phyloP scores from a whole-genome alignment of 2,329 filamentous ascomycete genomes.

The Amauroascus verrucosus region DNA sequence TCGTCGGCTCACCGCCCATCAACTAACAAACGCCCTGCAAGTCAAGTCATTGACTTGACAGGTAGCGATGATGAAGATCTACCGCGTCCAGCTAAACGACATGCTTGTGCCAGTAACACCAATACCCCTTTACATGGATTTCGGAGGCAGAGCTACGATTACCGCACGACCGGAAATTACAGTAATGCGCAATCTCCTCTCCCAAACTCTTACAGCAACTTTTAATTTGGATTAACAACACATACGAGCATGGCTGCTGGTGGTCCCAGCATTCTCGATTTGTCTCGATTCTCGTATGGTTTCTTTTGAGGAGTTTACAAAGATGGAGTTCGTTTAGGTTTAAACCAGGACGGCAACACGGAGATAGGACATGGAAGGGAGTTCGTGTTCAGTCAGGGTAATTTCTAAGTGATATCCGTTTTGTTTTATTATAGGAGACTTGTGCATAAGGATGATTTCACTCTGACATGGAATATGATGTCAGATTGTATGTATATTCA shows the following conservation, averaged over 20 bases:
- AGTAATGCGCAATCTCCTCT: conserved; percentile 1
- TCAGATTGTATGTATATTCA: background rate
- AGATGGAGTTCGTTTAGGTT: background rate
- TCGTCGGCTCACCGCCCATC: conserved; percentile 29
- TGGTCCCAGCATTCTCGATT: background rate
- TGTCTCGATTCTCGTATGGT: background rate
- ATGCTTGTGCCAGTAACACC: conserved; percentile 20
- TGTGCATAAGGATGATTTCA: background rate
- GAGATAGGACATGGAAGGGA: conserved; percentile 1
- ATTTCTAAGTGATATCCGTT: background rate
- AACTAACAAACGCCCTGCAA: conserved; percentile 39
- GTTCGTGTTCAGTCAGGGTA: background rate
- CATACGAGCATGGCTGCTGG: background rate
- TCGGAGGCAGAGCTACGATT: conserved; percentile 10
- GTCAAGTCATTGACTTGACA: conserved; percentile 46
- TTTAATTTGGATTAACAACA: background rate
- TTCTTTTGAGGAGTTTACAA: conserved; percentile 2
- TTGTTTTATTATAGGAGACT: background rate
- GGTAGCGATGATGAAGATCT: conserved; percentile 42
- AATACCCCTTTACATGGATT: conserved; percentile 14
- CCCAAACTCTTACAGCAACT: conserved; percentile 8
- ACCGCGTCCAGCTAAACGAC: conserved; percentile 28
- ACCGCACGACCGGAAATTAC: conserved; percentile 2
- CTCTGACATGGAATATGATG: background rate
- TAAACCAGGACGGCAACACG: background rate